Base-by-base conservation (phyloP, 257 asterid species). In the Jaltomata sinuosa region DNA sequence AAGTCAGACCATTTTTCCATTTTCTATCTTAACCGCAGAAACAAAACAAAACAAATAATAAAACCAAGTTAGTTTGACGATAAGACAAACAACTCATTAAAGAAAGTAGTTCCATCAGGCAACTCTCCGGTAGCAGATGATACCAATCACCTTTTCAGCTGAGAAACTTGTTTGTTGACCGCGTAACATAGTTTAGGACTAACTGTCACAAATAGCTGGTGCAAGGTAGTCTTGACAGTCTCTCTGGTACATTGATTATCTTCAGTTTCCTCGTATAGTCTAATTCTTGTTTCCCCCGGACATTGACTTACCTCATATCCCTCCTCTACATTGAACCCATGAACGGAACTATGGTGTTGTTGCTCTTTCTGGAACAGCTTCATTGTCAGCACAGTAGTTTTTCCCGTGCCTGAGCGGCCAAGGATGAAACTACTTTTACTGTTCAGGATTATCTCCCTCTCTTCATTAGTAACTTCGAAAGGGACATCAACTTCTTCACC, bases 371-470 rank as follows among this genome's bases (percentile, higher is more conserved):
- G 91, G 72, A 76, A 89, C 32, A 94, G 36, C 85, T 92, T 93
- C 93, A 89, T 84, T 3, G 94, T 90, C 88, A 93, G 83, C 10
- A 93, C 86, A 14, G 95, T 92, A 0, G 97, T 92, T 87, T 92
- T 94, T 21, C 96, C 96, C 0, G 98, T 93, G 50, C 97, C 97
- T 5, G 97, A 93, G 77, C 98, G 87, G 4, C 97, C 97, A 25
- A 92, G 80, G 42, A 93, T 89, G 72, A 93, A 93, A 82, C 95
- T 88, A 80, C 92, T 94, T 86, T 82, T 69, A 11, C 84, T 72
- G 72, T 83, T 92, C 27, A 50, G 53, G 79, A 94, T 90, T 45
- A 92, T 85, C 83, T 88, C 91, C 38, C 85, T 83, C 87, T 94
- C 96, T 85, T 92, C 92, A 29, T 92, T 89, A 10, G 94, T 92